These are phyloP conservation scores for Casuarina glauca DNA, from an alignment of 306 rosid species.

Conservation along the genomic window DNA sequence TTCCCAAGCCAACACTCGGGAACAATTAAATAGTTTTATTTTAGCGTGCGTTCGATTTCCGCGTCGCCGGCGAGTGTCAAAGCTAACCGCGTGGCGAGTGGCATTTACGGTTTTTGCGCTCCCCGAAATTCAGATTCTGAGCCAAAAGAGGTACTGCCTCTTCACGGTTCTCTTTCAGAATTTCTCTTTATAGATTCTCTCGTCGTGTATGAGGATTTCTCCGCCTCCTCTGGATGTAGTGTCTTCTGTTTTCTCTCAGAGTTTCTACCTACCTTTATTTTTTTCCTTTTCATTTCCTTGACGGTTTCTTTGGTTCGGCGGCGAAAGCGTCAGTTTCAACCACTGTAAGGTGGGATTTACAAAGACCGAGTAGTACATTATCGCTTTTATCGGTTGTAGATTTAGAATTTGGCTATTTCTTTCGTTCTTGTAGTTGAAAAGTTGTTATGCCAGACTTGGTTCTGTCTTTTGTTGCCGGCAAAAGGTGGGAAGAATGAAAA, in stretches of 20 bases:
- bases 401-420: conserved; percentile 2
- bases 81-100: background rate
- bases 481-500: background rate
- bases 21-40: background rate
- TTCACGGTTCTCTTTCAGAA: background rate
- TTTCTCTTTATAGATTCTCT: conserved; percentile 21
- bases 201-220: background rate
- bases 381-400: background rate
- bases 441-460: background rate
- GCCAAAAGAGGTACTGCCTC: background rate
- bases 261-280: background rate
- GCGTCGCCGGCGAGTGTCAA: background rate
- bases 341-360: background rate
- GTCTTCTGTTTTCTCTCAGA: background rate
- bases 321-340: background rate
- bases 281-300: background rate
- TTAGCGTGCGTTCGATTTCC: background rate
- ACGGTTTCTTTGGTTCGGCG: background rate
- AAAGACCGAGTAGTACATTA: conserved; percentile 15
- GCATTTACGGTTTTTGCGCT: background rate
- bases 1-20: background rate
- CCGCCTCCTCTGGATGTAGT: conserved; percentile 12
- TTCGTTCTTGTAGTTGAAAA: background rate
- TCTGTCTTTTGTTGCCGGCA: conserved; percentile 13
- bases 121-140: background rate